A percentile compares a stretch with the other conserved stretches of the same genome.
These are phyloP conservation scores for Fraxinus pennsylvanica DNA, from an alignment of 257 asterid genomes.

Conservation along the genomic window DNA sequence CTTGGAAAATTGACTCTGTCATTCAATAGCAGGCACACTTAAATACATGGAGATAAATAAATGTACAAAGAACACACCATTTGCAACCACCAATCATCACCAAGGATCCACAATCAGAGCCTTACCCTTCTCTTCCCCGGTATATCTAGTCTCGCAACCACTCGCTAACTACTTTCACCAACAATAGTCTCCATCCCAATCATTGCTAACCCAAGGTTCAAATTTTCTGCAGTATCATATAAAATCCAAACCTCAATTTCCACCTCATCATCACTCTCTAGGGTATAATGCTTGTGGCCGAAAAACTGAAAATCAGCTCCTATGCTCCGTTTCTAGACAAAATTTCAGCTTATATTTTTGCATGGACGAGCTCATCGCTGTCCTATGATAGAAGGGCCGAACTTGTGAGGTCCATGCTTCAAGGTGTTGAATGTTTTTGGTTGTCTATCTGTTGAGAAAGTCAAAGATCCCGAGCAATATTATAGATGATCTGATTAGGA, in stretches of 20 bases:
- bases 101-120: constrained; percentile 41
- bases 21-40: not conserved
- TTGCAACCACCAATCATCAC: constrained; percentile 32
- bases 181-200: constrained; percentile 21
- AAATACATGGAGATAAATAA: not conserved
- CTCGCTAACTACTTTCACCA: constrained; percentile 36
- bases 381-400: too few species aligned
- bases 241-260: constrained; percentile 32
- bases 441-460: too few species aligned
- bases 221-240: constrained; percentile 9
- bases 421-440: too few species aligned
- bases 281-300: too few species aligned
- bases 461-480: too few species aligned
- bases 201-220: constrained; percentile 39
- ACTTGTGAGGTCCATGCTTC: too few species aligned
- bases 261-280: constrained; percentile 49
- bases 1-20: not conserved
- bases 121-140: constrained; percentile 56
- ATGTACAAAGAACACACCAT: not conserved
- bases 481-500: too few species aligned
- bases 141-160: constrained; percentile 39
- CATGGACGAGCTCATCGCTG: too few species aligned
- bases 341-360: too few species aligned
- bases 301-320: too few species aligned
- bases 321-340: too few species aligned